Base-by-base conservation (phyloP, 2,329 filamentous ascomycete genomes). In the Penicillium sp. region DNA sequence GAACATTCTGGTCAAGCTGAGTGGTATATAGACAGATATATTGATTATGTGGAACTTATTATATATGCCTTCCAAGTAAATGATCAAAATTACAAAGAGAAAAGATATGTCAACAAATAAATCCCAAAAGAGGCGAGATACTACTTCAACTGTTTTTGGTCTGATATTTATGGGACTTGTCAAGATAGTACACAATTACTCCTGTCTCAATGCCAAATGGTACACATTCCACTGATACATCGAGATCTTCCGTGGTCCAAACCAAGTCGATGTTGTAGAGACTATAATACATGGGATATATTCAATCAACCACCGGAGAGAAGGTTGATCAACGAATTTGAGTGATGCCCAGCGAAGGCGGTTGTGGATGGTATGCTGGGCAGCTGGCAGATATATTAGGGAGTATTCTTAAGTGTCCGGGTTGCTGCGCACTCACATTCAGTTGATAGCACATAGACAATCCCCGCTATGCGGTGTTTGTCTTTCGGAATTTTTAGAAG, bases 261-360 rank as follows among this genome's bases (percentile, higher is more conserved):
- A 48, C 30, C 37, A 38, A 37, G 28, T 56, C 42, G 56, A 61
- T 61, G 58, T 57, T 67, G 57, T 66, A 66, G 61, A 68, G 28
- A 55, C 47, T 68, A 67, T 67, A 62, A 65, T 67, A 65, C 64
- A 67, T 50, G 47, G 47, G 50, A 48, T 49, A 54, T 54, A 56
- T 61, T 53, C 56, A 46, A 59, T 65, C 63, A 59, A 47, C 63
- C 58, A 62, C 60, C 57, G 62, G 48, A 47, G 17, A 33, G 26
- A 33, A 41, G 36, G 12, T 51, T 26, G 33, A 25, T 54, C 51
- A 30, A 28, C 49, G 28, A 50, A 26, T 8, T n/a, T 40, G 19
- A 28, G 11, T 35, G 35, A 28, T 45, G 47, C 40, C 25, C 41
- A 33, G 35, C 22, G 35, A 8, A 30, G 40, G 19, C 19, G 16